A percentile compares a stretch with the other conserved stretches of the same genome.
Evolutionary conservation across 345 rosid genomes (phyloP).

Genomic region (Gossypioides kirkii): DNA sequence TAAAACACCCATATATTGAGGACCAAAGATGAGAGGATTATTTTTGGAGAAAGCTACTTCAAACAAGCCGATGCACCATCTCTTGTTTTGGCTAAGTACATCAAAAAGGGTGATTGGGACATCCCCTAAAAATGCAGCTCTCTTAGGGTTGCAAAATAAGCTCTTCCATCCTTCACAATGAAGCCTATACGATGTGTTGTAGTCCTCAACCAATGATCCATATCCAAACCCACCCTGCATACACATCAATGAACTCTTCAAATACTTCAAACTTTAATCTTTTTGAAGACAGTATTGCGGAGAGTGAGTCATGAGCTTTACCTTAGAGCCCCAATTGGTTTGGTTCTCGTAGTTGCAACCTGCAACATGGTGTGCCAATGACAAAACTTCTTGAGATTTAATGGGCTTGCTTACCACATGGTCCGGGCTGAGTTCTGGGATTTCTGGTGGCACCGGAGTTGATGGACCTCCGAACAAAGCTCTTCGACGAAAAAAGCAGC

Average conservation of each 20-base stretch:
- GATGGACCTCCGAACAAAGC: slow-evolving; percentile 49
- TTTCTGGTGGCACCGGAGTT: slow-evolving; percentile 18
- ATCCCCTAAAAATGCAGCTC: slow-evolving; percentile 60
- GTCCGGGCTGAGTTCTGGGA: slow-evolving; percentile 32
- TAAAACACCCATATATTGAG: slow-evolving; percentile 30
- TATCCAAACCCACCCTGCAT: slow-evolving; percentile 59
- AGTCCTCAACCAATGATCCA: slow-evolving; percentile 72
- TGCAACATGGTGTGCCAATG: slow-evolving; percentile 47
- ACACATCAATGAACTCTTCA: too few relatives aligned
- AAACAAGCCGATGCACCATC: slow-evolving; percentile 65
- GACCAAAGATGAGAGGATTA: slow-evolving; percentile 42
- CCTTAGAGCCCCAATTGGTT: slow-evolving; percentile 69
- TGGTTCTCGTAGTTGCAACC: slow-evolving; percentile 45
- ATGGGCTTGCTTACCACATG: slow-evolving; percentile 28
- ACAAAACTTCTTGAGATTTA: slow-evolving; percentile 20
- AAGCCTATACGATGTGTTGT: slow-evolving; percentile 46
- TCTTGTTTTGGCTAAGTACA: slow-evolving; percentile 38
- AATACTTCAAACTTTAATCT: too few relatives aligned
- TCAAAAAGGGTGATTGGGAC: slow-evolving; percentile 45
- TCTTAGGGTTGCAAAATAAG: slow-evolving; percentile 45
- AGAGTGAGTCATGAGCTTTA: slow-evolving; percentile 8
- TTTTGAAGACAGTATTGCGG: background rate
- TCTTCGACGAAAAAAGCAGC: slow-evolving; percentile 55
- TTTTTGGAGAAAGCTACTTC: slow-evolving; percentile 38
- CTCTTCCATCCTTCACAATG: slow-evolving; percentile 73